Evolutionary conservation across 805 yeast genomes (phyloP), one percentile per base, ranked within the genome.

Genomic region (Phaffomyces antillensis): DNA sequence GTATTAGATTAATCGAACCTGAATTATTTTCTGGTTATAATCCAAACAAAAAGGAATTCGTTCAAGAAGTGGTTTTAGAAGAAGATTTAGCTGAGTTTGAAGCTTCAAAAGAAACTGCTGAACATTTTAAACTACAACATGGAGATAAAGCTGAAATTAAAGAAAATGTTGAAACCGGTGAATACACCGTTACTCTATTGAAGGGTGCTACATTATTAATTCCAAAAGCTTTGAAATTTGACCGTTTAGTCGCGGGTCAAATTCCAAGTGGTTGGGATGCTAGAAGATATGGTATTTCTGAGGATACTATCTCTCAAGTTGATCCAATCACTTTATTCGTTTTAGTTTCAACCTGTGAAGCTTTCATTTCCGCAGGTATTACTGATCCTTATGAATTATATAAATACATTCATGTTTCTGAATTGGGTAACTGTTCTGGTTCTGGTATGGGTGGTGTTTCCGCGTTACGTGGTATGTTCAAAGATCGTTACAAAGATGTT

Each of bases 381-480:
- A 88, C 96, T 48, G 99, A 93, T 66, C 99, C 99, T 52, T 93
- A 89, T 66, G 99, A 93, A 73, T 88, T 95, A 77, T 93, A 93
- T 77, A 83, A 91, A 72, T 95, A 93, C 65, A 96, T 95, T 41
- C 99, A 93, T 67, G 95, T 93, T 46, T 89, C 98, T 39, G 98
- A 93, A 71, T 89, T 93, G 56, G 99, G 99, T 74, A 95, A 91
- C 79, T 90, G 98, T 77, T 85, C 96, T 40, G 99, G 99, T 74
- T 89, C 97, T 46, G 99, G 99, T 80, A 91, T 93, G 96, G 99
- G 99, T 71, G 99, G 99, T 83, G 95, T 91, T 59, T 66, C 85
- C 57, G 99, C 99, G 43, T 72, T 93, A 63, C 86, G 95, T 67
- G 97, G 96, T 59, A 93, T 93, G 98, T 93, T 89, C 76, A 89